Base-by-base conservation (phyloP, 164 flowering plant genomes). In the Houttuynia cordata region DNA sequence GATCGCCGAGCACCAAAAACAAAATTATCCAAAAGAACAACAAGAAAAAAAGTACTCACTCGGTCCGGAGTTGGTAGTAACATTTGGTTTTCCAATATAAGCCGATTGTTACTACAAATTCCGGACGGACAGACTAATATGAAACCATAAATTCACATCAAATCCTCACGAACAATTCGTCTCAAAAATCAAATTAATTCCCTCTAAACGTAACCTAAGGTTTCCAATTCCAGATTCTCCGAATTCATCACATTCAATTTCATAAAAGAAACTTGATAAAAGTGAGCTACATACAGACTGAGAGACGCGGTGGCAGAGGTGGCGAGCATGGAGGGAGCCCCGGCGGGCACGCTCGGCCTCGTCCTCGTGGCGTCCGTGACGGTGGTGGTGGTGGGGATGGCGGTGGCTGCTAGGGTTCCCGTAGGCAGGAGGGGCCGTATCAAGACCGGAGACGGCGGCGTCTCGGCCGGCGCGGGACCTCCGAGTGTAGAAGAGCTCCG, bases 401-500 rank as follows among this genome's bases (percentile, higher is more conserved):
- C 37, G 61, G 61, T 23, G 64, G 53, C 7, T n/a, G n/a, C n/a
- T 60, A 56, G 30, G 62, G 64, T 57, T 61, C 19, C 68, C 66
- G 45, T 67, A 12, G 49, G 49, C 73, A 40, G 49, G n/a, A 57
- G 71, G 51, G 39, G 73, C n/a, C n/a, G n/a, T 41, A 25, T n/a
- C 66, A 18, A 59, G 21, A 61, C 64, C 67, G 51, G 65, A 51
- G 8, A 64, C 73, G 25, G 59, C 9, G 51, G 59, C 14, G 51
- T 47, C 59, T 22, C 76, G 70, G 37, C 63, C 68, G 12, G 50
- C 12, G 9, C 71, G 76, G 53, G 64, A 73, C 58, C 76, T 73
- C 63, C 73, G 45, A 37, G 0, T 39, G 64, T 70, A 51, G 54
- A 73, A 73, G 12, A 73, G 71, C 64, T 73, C 73, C 58, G 71